Evolutionary conservation across 2,329 filamentous ascomycete genomes (phyloP).

Genomic region (Alternaria hordeiaustralica): DNA sequence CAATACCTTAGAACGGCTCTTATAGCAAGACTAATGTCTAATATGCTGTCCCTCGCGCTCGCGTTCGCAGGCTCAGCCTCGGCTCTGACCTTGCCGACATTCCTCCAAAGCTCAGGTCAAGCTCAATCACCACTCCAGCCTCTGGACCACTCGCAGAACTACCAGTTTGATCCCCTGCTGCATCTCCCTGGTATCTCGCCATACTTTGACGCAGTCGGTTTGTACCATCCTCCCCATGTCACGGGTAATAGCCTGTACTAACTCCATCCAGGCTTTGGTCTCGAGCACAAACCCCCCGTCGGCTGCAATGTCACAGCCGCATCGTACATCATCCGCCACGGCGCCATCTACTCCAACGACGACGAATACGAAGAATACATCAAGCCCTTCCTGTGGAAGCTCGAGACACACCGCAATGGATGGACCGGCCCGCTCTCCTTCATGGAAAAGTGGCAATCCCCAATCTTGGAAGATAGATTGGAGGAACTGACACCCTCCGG

Average conservation of each 20-base stretch:
- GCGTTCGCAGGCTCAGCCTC: conserved; percentile 26
- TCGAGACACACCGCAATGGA: conserved; percentile 63
- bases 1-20: not conserved
- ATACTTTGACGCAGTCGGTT: conserved; percentile 56
- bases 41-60: conserved; percentile 23
- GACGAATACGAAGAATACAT: conserved; percentile 59
- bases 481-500: conserved; percentile 38
- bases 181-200: conserved; percentile 59
- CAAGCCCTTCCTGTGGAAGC: conserved; percentile 60
- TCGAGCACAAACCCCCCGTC: conserved; percentile 55
- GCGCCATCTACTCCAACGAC: conserved; percentile 59
- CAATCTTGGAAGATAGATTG: conserved; percentile 61
- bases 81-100: conserved; percentile 24
- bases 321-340: conserved; percentile 58
- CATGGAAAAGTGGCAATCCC: conserved; percentile 62
- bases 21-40: not conserved
- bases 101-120: conserved; percentile 7
- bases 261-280: conserved; percentile 40
- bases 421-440: conserved; percentile 62
- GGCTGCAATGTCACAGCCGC: conserved; percentile 58
- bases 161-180: conserved; percentile 56
- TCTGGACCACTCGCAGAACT: conserved; percentile 41
- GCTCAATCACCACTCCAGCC: conserved; percentile 24
- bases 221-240: not conserved
- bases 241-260: not conserved